Evolutionary conservation across 139 green algal species (phyloP), one percentile per base, ranked within the genome.

Genomic region (Parachlorella kessleri): DNA sequence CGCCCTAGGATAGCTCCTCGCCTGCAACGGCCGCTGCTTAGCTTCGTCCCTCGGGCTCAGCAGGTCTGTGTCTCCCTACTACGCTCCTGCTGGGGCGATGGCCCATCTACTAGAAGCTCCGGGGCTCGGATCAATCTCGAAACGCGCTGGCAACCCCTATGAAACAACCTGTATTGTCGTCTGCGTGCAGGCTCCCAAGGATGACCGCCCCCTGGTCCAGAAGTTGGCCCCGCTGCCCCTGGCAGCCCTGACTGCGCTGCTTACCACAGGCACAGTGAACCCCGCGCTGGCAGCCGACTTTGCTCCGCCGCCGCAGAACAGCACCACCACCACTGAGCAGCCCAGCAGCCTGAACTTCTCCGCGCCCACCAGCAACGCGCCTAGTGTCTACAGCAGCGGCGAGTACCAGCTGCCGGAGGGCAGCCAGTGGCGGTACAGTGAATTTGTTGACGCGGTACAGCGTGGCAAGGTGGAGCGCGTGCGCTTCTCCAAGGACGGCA

Each of bases 401-500:
- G 73, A 75, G 38, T 82, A 82, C 35, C 66, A 35, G 24, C 92
- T 98, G 74, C 97, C 97, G 28, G 97, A 99, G 87, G 96, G 97
- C 83, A 96, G 90, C 81, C 91, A 98, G 85, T 99, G 97, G 97
- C 87, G 97, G 14, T 99, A 99, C 90, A 93, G 80, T 64, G 97
- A 99, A 76, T 99, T 99, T 84, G 90, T 99, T 70, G 88, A 87
- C 14, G 97, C 97, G 4, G 97, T 99, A 3, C 80, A 90, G 69
- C 28, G 66, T 30, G 92, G 93, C 84, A 98, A 98, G 88, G 94
- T 99, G 0, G 97, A 99, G 91, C 94, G 97, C 66, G 97, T 99
- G 48, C 91, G 97, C 42, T 99, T 99, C 90, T 87, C 80, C 88
- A 99, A 99, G 91, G 97, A 99, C 76, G 97, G 97, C 79, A 87